A percentile compares a stretch with the other conserved stretches of the same genome.
Conservation (phyloP, 345 rosid species). For the Atalantia buxifolia region DNA sequence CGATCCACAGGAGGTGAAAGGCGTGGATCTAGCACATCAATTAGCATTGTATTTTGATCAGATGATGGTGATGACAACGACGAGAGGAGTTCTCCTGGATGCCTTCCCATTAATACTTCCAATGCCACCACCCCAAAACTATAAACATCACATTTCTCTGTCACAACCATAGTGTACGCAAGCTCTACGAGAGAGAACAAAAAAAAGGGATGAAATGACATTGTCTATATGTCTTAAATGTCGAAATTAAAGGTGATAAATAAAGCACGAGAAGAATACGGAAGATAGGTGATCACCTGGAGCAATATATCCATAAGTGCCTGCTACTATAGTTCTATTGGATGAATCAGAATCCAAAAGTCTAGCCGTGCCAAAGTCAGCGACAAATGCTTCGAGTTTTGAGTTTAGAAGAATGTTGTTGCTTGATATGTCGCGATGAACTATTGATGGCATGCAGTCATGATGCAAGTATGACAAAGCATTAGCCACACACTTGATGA, state of each 20-base stretch:
- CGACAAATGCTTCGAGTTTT: no score
- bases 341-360: slow-evolving; percentile 14
- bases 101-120: no score
- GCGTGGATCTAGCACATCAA: no score
- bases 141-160: neutral
- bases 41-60: no score
- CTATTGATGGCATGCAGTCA: no score
- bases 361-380: slow-evolving; percentile 16
- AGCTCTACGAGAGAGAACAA: neutral
- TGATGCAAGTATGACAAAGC: neutral
- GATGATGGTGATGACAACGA: no score
- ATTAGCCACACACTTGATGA: slow-evolving; percentile 4
- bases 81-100: no score
- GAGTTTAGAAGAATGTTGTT: no score
- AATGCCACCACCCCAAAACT: no score
- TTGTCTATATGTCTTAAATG: no score
- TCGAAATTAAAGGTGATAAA: neutral
- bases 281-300: slow-evolving; percentile 6
- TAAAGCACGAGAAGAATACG: neutral
- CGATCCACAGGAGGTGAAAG: no score
- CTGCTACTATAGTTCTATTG: neutral
- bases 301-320: slow-evolving; percentile 15
- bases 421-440: no score
- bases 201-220: neutral
- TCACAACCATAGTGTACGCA: neutral